Percentiles rank a stretch among this genome's conserved stretches.
Evolutionary conservation across 2,329 filamentous ascomycete species (phyloP).

Genomic region (Zasmidium citrigriseum): DNA sequence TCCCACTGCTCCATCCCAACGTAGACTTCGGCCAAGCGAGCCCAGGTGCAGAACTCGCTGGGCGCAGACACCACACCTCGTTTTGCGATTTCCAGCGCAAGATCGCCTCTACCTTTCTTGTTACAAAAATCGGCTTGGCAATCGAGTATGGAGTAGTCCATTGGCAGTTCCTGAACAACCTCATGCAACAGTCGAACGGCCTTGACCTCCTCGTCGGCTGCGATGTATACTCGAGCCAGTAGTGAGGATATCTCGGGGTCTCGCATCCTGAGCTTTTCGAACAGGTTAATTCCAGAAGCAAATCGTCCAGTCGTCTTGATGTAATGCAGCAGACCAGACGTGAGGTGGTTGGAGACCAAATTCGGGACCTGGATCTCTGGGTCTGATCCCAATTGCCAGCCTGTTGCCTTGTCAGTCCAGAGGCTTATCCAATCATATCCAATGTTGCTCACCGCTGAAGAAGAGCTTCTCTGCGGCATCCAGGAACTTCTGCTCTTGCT

Average conservation of each 20-base stretch:
- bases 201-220: constrained; percentile 96
- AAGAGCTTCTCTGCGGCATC: constrained; percentile 93
- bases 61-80: constrained; percentile 92
- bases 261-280: constrained; percentile 88
- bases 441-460: constrained; percentile 69
- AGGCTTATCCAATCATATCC: neutral
- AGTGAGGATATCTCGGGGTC: constrained; percentile 94
- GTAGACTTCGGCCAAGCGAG: constrained; percentile 88
- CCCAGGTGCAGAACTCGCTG: constrained; percentile 97
- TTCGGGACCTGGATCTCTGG: constrained; percentile 97
- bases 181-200: constrained; percentile 86
- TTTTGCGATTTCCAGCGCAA: constrained; percentile 91
- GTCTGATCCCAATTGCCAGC: constrained; percentile 94
- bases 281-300: constrained; percentile 93
- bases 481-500: constrained; percentile 93
- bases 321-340: constrained; percentile 89
- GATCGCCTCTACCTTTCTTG: constrained; percentile 80
- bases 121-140: constrained; percentile 91
- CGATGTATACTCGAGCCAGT: constrained; percentile 85
- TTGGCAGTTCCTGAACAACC: constrained; percentile 84
- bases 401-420: constrained; percentile 46
- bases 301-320: constrained; percentile 94
- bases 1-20: constrained; percentile 96
- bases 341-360: constrained; percentile 92
- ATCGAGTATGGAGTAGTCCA: constrained; percentile 97